These are phyloP conservation scores for Pelargonium cotyledonis DNA, from an alignment of 441 rosid species.

Conservation along the genomic window DNA sequence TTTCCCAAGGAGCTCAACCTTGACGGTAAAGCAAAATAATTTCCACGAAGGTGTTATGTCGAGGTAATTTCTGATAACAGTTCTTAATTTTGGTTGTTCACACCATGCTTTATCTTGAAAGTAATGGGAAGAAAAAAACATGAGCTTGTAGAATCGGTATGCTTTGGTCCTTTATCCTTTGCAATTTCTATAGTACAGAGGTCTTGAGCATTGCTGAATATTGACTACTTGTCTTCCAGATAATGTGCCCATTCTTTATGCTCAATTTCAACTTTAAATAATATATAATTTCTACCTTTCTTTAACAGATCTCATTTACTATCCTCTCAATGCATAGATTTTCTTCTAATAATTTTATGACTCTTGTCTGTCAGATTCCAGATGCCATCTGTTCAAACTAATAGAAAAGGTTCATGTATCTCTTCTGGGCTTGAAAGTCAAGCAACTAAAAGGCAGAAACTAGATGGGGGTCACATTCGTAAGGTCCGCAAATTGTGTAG, in stretches of 20 bases:
- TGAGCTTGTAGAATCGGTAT: no score
- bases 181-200: no score
- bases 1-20: constrained; percentile 66
- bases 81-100: no score
- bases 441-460: constrained; percentile 89
- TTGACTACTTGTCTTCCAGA: no score
- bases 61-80: constrained; percentile 39
- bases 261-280: not conserved
- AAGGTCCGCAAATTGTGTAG: constrained; percentile 40
- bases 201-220: no score
- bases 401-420: constrained; percentile 33
- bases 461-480: constrained; percentile 72
- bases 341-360: constrained; percentile 8
- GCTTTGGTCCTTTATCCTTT: not conserved
- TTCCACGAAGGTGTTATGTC: constrained; percentile 29
- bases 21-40: constrained; percentile 79
- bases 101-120: no score
- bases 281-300: not conserved
- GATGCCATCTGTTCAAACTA: constrained; percentile 32
- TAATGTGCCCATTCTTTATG: not conserved
- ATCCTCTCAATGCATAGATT: not conserved
- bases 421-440: constrained; percentile 66
- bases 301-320: not conserved
- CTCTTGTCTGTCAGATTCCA: constrained; percentile 38
- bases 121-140: no score